A percentile compares a stretch with the other conserved stretches of the same genome.
These are phyloP conservation scores for Xeromyces bisporus DNA, from an alignment of 495 filamentous ascomycete genomes.

Conservation along the genomic window DNA sequence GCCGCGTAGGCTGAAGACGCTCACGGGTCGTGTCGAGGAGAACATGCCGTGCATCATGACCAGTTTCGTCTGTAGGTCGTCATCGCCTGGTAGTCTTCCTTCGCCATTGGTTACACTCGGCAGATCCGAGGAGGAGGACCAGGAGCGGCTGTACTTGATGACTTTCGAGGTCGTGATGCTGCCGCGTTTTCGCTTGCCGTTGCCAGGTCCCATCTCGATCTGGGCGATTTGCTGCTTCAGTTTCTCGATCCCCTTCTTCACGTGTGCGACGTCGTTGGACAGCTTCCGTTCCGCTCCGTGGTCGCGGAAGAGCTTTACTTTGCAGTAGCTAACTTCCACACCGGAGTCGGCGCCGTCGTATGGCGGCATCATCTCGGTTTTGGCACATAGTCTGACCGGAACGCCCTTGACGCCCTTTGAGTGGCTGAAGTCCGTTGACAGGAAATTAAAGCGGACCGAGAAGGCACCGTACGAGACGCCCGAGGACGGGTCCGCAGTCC, in stretches of 20 bases:
- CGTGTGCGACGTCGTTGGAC: conserved; percentile 80
- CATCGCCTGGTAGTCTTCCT: conserved; percentile 56
- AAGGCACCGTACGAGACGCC: conserved; percentile 56
- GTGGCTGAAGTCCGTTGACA: conserved; percentile 95
- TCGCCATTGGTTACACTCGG: conserved; percentile 54
- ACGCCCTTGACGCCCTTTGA: conserved; percentile 97
- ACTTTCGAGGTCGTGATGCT: conserved; percentile 49
- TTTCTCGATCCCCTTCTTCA: conserved; percentile 90
- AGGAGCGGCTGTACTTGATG: conserved; percentile 80
- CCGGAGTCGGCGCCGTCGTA: conserved; percentile 28
- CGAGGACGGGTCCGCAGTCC: conserved; percentile 49
- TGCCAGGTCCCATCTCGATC: conserved; percentile 73
- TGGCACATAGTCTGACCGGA: conserved; percentile 77
- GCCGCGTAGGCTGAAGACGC: conserved; percentile 67
- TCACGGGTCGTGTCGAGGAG: conserved; percentile 72
- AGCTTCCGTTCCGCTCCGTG: conserved; percentile 93
- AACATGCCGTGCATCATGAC: conserved; percentile 89
- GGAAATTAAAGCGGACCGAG: conserved; percentile 88
- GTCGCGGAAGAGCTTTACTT: conserved; percentile 91
- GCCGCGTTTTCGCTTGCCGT: conserved; percentile 68
- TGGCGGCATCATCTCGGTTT: conserved; percentile 48
- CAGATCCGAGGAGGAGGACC: conserved; percentile 96
- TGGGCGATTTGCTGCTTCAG: conserved; percentile 80
- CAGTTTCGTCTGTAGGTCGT: conserved; percentile 76
- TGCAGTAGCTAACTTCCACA: conserved; percentile 76